Evolutionary conservation across 257 asterid species (phyloP), one percentile per base, ranked within the genome.

Genomic region (Fraxinus cuspidata): DNA sequence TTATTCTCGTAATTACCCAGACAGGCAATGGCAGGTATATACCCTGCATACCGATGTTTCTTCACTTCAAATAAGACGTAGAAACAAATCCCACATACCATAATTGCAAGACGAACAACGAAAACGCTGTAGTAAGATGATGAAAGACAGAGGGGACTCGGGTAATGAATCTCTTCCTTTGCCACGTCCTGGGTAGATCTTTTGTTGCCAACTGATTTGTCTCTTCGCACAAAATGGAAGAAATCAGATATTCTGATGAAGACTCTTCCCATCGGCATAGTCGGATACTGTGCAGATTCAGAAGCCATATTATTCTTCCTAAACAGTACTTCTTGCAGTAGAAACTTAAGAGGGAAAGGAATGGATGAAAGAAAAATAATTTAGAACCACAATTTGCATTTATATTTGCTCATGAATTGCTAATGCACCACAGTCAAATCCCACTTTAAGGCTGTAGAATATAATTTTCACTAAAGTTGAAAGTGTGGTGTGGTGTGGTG

Each of bases 31-130:
- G 49, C 49, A 40, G 3, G 49, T 4, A 40, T 40, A 11, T 10
- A 10, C 49, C 15, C 49, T 10, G 49, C 13, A 40, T 40, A 11
- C 4, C 49, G 11, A 40, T 40, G 49, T 11, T 40, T 44, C 53
- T 3, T 44, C 18, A 44, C 53, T 13, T 34, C 12, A 9, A 37
- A 37, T 25, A 1, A 28, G 2, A 29, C 18, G 28, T 29, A 38
- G 34, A 29, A 44, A 51, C 15, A 73, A 73, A 21, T 34, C 13
- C 16, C 1, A 71, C 84, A 9, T 78, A 92, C 98, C 98, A 94
- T 94, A 83, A 94, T 94, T 23, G 98, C 97, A n/a, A 94, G 97
- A 63, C 97, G 96, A 81, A 90, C 98, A 8, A 84, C 93, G 56
- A 94, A 94, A 47, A 94, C 97, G 38, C 94, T 92, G 72, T 92